These are phyloP conservation scores for Nasturtium officinale DNA, from an alignment of 345 rosid genomes.

Conservation along the genomic window DNA sequence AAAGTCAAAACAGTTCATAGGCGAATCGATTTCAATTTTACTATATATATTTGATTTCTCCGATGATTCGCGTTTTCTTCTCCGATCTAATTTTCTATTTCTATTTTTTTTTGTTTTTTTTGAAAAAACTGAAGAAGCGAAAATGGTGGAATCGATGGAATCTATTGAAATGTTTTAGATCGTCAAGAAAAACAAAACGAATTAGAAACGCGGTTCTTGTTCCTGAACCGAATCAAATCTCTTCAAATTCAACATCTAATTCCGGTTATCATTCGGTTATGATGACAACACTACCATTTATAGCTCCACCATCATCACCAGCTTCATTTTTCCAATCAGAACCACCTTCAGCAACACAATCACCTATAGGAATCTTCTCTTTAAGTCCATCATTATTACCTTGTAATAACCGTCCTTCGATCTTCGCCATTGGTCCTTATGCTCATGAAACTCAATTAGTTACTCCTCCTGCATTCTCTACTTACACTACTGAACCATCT, in stretches of 20 bases:
- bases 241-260: slow-evolving; percentile 35
- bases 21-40: neutral
- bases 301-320: slow-evolving; percentile 97
- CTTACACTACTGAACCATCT: slow-evolving; percentile 97
- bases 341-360: slow-evolving; percentile 82
- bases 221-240: slow-evolving; percentile 53
- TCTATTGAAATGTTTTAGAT: slow-evolving; percentile 75
- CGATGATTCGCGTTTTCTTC: slow-evolving; percentile 22
- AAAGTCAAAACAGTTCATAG: slow-evolving; percentile 33
- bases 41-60: slow-evolving; percentile 18
- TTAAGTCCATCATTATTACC: slow-evolving; percentile 52
- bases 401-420: slow-evolving; percentile 68
- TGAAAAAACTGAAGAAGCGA: slow-evolving; percentile 52
- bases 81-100: neutral
- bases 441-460: slow-evolving; percentile 92
- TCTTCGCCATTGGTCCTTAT: slow-evolving; percentile 92
- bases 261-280: slow-evolving; percentile 48
- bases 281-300: slow-evolving; percentile 58
- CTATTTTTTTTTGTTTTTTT: neutral
- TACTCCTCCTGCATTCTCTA: slow-evolving; percentile 90
- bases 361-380: slow-evolving; percentile 74
- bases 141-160: slow-evolving; percentile 80
- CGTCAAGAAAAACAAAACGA: slow-evolving; percentile 58
- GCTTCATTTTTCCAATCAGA: slow-evolving; percentile 93
- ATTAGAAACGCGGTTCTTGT: slow-evolving; percentile 67